Base-by-base conservation (phyloP, 495 filamentous ascomycete genomes). In the Beverwykella pulmonaria region DNA sequence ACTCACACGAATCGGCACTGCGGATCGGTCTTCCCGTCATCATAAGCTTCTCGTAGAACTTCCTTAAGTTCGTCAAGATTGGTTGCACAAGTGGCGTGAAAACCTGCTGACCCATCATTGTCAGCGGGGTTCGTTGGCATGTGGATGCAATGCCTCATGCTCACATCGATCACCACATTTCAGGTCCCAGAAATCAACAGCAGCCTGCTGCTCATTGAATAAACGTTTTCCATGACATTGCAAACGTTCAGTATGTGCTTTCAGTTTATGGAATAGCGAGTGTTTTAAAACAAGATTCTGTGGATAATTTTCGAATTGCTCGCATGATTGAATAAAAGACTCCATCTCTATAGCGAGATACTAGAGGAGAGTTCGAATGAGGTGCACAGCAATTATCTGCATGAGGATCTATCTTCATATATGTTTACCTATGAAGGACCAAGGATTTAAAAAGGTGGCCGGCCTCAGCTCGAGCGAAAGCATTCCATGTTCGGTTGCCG, bases 1-100 rank as follows among this genome's bases (percentile, higher is more conserved):
- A n/a, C 67, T 57, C n/a, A 65, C 67, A 58, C 46, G 26, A 60
- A 70, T 25, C 67, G 53, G 26, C 61, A 65, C 17, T 22, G 54
- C 0, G 67, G 67, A 49, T 70, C 67, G 29, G 9, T 57, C 3
- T 39, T 41, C 29, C 27, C 36, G 9, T 22, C 30, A 2, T 17
- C n/a, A 1, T 56, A 56, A 17, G 41, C 61, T 41, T 59, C 23
- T 14, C 56, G 49, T 5, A 70, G 56, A 14, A 34, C 36, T 29
- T 57, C 36, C 30, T 65, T 55, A 6, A 70, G 54, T 23, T 61
- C 39, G 20, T 52, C 34, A 5, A 62, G 20, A 32, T 39, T 50
- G 7, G 7, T 53, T 17, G 61, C 25, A 50, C 53, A 56, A 46
- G 4, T 39, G 54, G 1, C 22, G 17, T 5, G 12, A 15, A 52